Evolutionary conservation across 179 eudicot genomes (phyloP).

Genomic region (Amaranthus tricolor): DNA sequence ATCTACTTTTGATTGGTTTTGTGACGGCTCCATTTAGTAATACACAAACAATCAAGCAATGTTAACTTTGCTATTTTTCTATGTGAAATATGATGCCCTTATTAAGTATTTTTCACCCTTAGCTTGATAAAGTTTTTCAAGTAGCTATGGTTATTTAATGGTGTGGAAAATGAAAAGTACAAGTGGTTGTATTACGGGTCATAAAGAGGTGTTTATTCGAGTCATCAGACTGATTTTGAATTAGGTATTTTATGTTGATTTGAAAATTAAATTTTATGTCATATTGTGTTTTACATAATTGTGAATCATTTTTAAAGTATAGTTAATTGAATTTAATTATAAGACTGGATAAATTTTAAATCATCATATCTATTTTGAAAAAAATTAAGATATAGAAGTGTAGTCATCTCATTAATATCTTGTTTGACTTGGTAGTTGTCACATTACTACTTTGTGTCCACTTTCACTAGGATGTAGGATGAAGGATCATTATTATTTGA

Average conservation of each 20-base stretch:
- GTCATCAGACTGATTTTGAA: no score
- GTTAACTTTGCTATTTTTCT: neutral
- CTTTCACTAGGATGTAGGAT: neutral
- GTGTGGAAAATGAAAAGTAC: neutral
- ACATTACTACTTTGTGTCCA: constrained; percentile 1
- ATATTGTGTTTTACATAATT: no score
- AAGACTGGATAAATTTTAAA: no score
- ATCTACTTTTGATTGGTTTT: neutral
- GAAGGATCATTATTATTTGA: no score
- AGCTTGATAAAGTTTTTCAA: neutral
- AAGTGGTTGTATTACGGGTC: neutral
- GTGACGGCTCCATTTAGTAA: neutral
- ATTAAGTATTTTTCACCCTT: neutral
- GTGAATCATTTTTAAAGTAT: no score
- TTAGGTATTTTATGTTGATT: no score
- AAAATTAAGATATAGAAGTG: neutral
- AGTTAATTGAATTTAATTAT: no score
- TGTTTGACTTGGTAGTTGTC: constrained; percentile 11
- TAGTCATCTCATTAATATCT: constrained; percentile 12
- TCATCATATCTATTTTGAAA: no score
- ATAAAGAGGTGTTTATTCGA: no score
- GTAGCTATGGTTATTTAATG: neutral
- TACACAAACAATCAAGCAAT: neutral
- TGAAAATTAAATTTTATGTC: no score
- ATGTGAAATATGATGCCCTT: neutral